Evolutionary conservation across 306 rosid genomes (phyloP).

Genomic region (Hippophae tibetana): DNA sequence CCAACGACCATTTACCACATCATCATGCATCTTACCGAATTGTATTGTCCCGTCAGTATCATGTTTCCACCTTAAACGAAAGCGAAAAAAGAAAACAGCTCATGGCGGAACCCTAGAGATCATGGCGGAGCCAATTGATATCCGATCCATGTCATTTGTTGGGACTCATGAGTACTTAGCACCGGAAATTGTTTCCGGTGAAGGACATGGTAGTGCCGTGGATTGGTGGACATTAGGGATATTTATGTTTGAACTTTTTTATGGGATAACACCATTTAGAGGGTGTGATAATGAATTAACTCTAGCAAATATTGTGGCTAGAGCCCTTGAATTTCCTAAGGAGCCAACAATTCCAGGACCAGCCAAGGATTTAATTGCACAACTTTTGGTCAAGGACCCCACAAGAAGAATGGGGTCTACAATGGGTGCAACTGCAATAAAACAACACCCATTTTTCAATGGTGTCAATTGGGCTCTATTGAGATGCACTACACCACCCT

Average conservation of each 20-base stretch:
- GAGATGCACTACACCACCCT: slow-evolving; percentile 64
- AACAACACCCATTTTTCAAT: slow-evolving; percentile 51
- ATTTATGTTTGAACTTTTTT: slow-evolving; percentile 50
- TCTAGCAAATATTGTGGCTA: slow-evolving; percentile 60
- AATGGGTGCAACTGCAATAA: slow-evolving; percentile 49
- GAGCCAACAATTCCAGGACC: slow-evolving; percentile 38
- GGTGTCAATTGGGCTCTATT: slow-evolving; percentile 66
- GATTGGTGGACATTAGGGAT: slow-evolving; percentile 78
- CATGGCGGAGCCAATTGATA: slow-evolving; percentile 49
- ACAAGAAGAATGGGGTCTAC: slow-evolving; percentile 50
- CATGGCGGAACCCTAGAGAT: slow-evolving; percentile 36
- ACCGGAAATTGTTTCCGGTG: slow-evolving; percentile 58
- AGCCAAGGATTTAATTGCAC: slow-evolving; percentile 54
- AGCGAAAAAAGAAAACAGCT: slow-evolving; percentile 29
- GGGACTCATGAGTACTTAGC: slow-evolving; percentile 70
- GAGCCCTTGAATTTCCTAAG: slow-evolving; percentile 64
- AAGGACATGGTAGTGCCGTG: slow-evolving; percentile 62
- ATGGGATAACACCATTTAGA: slow-evolving; percentile 65
- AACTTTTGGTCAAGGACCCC: slow-evolving; percentile 56
- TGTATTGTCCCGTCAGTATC: slow-evolving; percentile 57
- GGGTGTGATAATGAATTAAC: slow-evolving; percentile 63
- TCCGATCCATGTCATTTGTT: slow-evolving; percentile 67
- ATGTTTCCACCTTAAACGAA: slow-evolving; percentile 46
- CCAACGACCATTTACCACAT: slow-evolving; percentile 33
- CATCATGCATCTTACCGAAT: slow-evolving; percentile 62